phyloP scores from a whole-genome alignment of 257 asterid genomes.

The Nicotiana tabacum region DNA sequence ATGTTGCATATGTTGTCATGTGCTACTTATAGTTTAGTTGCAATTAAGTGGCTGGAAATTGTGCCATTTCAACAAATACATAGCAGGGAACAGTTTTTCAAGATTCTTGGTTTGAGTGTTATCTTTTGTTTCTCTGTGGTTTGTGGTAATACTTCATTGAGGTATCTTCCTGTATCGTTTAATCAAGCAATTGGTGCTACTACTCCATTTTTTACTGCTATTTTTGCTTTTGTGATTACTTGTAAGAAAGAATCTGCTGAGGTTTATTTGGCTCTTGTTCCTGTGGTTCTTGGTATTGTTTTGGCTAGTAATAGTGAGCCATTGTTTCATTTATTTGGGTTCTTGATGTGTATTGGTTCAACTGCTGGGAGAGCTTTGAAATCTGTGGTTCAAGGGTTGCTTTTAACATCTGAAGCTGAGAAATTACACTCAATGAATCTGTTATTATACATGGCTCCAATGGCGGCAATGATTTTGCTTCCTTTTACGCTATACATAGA shows the following conservation, averaged over 20 bases:
- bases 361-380: slow-evolving; percentile 94
- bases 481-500: slow-evolving; percentile 82
- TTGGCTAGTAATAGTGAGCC: slow-evolving; percentile 96
- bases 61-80: slow-evolving; percentile 88
- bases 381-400: slow-evolving; percentile 85
- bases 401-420: slow-evolving; percentile 81
- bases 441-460: slow-evolving; percentile 90
- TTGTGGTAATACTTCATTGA: slow-evolving; percentile 84
- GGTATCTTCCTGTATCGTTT: slow-evolving; percentile 88
- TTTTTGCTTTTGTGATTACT: slow-evolving; percentile 76
- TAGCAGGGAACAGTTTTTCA: slow-evolving; percentile 74
- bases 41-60: slow-evolving; percentile 70
- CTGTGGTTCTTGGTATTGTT: slow-evolving; percentile 89
- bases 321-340: slow-evolving; percentile 75
- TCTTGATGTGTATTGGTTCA: slow-evolving; percentile 76
- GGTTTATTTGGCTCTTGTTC: slow-evolving; percentile 82
- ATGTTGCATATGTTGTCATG: slow-evolving; percentile 94
- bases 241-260: slow-evolving; percentile 78
- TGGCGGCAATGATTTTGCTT: slow-evolving; percentile 78
- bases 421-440: slow-evolving; percentile 93
- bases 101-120: slow-evolving; percentile 63
- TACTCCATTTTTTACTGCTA: slow-evolving; percentile 90
- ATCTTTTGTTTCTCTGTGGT: slow-evolving; percentile 92
- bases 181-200: slow-evolving; percentile 96
- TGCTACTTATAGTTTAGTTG: slow-evolving; percentile 59